Conservation (phyloP, 768 basidiomycete genomes). For the Mycena belliarum region DNA sequence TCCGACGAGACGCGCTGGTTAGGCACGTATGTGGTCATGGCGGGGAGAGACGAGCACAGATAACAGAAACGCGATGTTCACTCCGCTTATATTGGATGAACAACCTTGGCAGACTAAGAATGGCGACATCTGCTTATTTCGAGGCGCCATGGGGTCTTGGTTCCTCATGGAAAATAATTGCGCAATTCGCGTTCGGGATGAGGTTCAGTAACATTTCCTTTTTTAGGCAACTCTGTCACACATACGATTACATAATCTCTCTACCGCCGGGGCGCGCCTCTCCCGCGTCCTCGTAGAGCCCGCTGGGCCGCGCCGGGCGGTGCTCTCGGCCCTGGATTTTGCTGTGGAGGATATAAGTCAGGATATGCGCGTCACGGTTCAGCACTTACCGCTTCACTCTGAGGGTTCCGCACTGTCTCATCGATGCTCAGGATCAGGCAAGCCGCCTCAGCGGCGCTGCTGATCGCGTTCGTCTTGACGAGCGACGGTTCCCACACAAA, state of each 20-base stretch:
- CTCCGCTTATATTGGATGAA: not conserved
- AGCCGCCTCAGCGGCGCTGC: conserved; percentile 94
- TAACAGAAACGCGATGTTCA: not conserved
- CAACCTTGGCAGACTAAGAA: not conserved
- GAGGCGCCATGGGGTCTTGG: not conserved
- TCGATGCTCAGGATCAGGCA: conserved; percentile 95
- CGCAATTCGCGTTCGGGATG: conserved; percentile 5
- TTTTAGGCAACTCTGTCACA: conserved; percentile 10
- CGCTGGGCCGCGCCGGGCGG: conserved; percentile 91
- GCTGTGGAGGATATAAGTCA: conserved; percentile 42
- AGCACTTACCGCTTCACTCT: conserved; percentile 81
- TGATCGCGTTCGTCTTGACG: conserved; percentile 94
- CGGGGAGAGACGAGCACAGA: not conserved
- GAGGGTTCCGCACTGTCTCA: conserved; percentile 95
- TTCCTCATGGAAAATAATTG: not conserved
- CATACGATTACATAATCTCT: not conserved
- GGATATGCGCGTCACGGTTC: not conserved
- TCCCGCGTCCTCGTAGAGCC: conserved; percentile 83
- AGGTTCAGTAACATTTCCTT: conserved; percentile 12
- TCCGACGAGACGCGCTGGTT: conserved; percentile 6
- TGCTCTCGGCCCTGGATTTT: conserved; percentile 81
- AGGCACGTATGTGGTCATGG: conserved; percentile 11
- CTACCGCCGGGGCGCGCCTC: conserved; percentile 77
- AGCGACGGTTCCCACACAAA: conserved; percentile 99
- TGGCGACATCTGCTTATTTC: not conserved